These are phyloP conservation scores for Iris macrosiphon DNA, from an alignment of 106 monocot species.

Conservation along the genomic window DNA sequence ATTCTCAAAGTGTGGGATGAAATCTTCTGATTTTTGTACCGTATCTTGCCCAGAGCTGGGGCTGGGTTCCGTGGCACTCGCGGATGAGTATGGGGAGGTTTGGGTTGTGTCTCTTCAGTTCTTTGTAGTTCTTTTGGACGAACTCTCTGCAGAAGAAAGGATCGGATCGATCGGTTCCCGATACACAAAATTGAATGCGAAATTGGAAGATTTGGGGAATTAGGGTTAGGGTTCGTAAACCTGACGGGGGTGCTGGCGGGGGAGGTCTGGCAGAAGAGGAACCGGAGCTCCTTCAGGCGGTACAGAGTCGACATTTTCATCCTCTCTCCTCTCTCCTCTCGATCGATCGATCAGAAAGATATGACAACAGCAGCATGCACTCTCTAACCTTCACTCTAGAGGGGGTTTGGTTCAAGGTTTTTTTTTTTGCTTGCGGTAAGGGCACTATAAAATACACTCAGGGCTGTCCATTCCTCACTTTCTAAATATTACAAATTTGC, in stretches of 20 bases:
- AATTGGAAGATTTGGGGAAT: neutral
- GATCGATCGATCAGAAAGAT: neutral
- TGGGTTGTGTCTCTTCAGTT: conserved; percentile 88
- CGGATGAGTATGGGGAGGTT: conserved; percentile 84
- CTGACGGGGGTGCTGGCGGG: conserved; percentile 59
- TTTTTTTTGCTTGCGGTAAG: too few relatives aligned
- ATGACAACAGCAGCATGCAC: neutral
- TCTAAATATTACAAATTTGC: too few relatives aligned
- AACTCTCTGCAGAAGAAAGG: conserved; percentile 49
- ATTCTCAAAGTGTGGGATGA: too few relatives aligned
- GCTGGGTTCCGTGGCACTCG: conserved; percentile 72
- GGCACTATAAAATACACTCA: too few relatives aligned
- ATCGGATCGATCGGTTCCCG: neutral
- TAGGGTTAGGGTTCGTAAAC: conserved; percentile 16
- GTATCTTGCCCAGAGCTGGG: conserved; percentile 95
- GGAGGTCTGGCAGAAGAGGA: conserved; percentile 93
- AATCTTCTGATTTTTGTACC: too few relatives aligned
- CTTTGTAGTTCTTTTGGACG: conserved; percentile 71
- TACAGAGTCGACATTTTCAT: conserved; percentile 50
- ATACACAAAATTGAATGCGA: neutral
- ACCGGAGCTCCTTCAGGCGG: conserved; percentile 83
- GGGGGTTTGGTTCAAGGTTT: neutral
- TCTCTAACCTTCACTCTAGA: neutral
- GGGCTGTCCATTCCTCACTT: too few relatives aligned
- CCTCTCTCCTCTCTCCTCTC: neutral